Conservation (phyloP, 2,329 filamentous ascomycete genomes). For the Fusarium citri region DNA sequence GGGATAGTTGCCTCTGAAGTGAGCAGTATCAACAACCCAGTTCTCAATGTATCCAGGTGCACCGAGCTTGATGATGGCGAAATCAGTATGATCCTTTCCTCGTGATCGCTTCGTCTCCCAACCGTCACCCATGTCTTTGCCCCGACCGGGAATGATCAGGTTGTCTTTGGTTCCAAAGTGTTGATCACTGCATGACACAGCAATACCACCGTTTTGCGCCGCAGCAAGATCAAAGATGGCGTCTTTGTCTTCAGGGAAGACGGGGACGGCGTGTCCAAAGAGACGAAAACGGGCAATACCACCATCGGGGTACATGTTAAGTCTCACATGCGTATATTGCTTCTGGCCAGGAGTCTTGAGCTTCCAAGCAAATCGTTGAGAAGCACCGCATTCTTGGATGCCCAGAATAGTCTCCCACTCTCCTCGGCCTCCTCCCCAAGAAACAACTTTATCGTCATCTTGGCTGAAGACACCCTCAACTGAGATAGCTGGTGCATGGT, state of each 20-base stretch:
- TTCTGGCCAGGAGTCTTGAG: slow-evolving; percentile 69
- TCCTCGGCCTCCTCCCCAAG: slow-evolving; percentile 68
- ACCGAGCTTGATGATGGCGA: slow-evolving; percentile 82
- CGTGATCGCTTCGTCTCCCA: slow-evolving; percentile 87
- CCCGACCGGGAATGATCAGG: slow-evolving; percentile 80
- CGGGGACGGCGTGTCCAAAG: slow-evolving; percentile 79
- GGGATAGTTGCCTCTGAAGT: slow-evolving; percentile 87
- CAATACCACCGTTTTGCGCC: slow-evolving; percentile 82
- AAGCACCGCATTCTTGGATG: slow-evolving; percentile 78
- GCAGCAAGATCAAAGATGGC: slow-evolving; percentile 81
- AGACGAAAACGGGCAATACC: slow-evolving; percentile 85
- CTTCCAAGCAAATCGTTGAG: slow-evolving; percentile 78
- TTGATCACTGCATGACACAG: slow-evolving; percentile 81
- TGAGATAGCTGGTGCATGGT: slow-evolving; percentile 82
- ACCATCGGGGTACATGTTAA: slow-evolving; percentile 89
- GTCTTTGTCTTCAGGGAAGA: slow-evolving; percentile 75
- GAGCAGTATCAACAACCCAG: slow-evolving; percentile 82
- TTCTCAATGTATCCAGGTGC: slow-evolving; percentile 72
- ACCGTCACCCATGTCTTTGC: slow-evolving; percentile 87
- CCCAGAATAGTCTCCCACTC: slow-evolving; percentile 79
- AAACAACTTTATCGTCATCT: slow-evolving; percentile 71
- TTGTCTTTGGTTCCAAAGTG: slow-evolving; percentile 88
- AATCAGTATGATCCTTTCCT: slow-evolving; percentile 78
- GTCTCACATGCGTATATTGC: slow-evolving; percentile 80
- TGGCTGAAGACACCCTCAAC: slow-evolving; percentile 79